phyloP scores from a whole-genome alignment of 768 basidiomycete genomes.

The Peribolospora baueri region DNA sequence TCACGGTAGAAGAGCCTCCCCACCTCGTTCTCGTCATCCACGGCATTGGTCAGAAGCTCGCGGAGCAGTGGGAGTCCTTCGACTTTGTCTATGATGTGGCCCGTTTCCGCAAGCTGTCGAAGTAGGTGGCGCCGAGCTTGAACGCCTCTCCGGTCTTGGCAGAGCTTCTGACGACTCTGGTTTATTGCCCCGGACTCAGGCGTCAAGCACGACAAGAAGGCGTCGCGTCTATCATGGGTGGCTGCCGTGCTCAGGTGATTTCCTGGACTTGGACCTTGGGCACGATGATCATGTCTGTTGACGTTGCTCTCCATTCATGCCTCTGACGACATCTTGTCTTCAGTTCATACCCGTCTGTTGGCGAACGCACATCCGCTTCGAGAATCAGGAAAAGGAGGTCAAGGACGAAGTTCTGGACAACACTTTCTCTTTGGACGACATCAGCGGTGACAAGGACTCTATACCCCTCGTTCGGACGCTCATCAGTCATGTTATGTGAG shows the following conservation, averaged over 20 bases:
- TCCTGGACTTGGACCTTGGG: no score
- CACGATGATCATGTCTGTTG: no score
- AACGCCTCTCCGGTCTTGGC: conserved; percentile 5
- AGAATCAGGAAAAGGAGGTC: conserved; percentile 3
- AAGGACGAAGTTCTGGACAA: conserved; percentile 9
- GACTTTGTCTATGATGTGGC: conserved; percentile 12
- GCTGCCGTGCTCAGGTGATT: no score
- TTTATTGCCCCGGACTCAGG: background rate
- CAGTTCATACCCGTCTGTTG: conserved; percentile 15
- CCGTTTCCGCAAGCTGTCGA: conserved; percentile 8
- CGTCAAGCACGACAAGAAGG: conserved; percentile 3
- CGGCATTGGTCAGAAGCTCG: conserved; percentile 14
- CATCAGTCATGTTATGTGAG: conserved; percentile 8
- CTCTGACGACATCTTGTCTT: no score
- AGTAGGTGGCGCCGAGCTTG: conserved; percentile 4
- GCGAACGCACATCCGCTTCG: conserved; percentile 12
- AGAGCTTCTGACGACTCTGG: conserved; percentile 5
- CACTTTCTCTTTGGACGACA: conserved; percentile 8
- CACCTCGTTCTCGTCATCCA: conserved; percentile 12
- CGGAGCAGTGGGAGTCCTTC: conserved; percentile 9
- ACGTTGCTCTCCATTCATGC: no score
- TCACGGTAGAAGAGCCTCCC: no score
- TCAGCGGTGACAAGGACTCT: background rate
- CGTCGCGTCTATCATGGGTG: background rate
- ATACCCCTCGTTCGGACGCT: conserved; percentile 12